Base-by-base conservation (phyloP, 2,329 filamentous ascomycete genomes). In the Nemania sp. region DNA sequence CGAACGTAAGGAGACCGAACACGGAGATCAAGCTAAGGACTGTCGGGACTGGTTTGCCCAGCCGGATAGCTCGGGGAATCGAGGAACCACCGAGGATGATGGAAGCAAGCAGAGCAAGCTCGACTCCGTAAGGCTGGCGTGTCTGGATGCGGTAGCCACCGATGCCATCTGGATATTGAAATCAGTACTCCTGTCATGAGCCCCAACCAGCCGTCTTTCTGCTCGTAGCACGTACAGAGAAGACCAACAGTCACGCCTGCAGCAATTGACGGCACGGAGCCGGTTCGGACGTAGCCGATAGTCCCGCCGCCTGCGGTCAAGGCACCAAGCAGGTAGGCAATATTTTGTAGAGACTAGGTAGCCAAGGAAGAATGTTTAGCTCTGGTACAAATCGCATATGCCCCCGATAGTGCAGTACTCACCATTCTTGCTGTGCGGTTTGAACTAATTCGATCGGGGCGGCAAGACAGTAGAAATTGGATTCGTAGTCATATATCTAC, bases 281-380 rank as follows among this genome's bases (percentile, higher is more conserved):
- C 86, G 0, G 93, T 95, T 74, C 89, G 88, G 46, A 89, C 81
- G 77, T 92, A 99, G 73, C 95, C 95, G 73, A 90, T 90, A 62
- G 91, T 89, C 66, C 95, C 95, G 69, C 95, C 95, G 59, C 89
- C 83, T 53, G 93, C 92, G 60, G 93, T 97, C 60, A 98, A 82
- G 65, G 87, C 82, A 63, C 90, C 91, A 71, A 98, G 87, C 71
- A 90, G 75, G 76, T 89, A 91, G 65, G 94, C 92, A 72, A 91
- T 87, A 71, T 79, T 83, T 68, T 82, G 78, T 65, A 83, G 76
- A 69, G 70, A 56, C 71, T 73, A 51, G 17, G 7, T 18, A 12
- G 20, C 17, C 42, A 5, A 21, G n/a, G 43, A 35, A 35, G 32
- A 1, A n/a, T 48, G 54, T 52, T 72, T 67, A 70, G 68, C 58